Conservation (phyloP, 1,139 yeast genomes). For the Kodamaea fungicola region DNA sequence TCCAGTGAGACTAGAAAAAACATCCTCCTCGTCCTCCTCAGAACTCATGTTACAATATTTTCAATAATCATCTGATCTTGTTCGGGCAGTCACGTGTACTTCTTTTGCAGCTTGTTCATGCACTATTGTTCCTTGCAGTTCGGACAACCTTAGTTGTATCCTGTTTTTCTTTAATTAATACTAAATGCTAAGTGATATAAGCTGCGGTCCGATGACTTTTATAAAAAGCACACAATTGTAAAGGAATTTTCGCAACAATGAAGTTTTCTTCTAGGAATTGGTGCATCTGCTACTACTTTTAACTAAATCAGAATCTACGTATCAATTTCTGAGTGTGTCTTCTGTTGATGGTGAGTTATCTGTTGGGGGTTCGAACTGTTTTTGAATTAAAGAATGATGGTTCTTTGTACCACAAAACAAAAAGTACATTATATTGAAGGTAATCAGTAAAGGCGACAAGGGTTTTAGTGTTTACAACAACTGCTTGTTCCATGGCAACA, state of each 20-base stretch:
- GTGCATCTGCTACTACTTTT: slow-evolving; percentile 20
- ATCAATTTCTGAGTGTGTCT: slow-evolving; percentile 16
- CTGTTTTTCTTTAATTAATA: no score
- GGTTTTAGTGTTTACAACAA: slow-evolving; percentile 16
- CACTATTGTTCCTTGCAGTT: no score
- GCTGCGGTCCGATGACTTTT: no score
- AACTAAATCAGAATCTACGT: slow-evolving; percentile 21
- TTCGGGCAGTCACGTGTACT: no score
- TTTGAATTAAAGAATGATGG: slow-evolving; percentile 18
- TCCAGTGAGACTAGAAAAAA: no score
- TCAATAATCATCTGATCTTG: no score
- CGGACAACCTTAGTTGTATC: no score
- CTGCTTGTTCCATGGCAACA: slow-evolving; percentile 12
- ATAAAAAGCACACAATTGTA: no score
- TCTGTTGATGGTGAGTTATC: slow-evolving; percentile 11
- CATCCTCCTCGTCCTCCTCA: no score
- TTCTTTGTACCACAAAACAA: slow-evolving; percentile 19
- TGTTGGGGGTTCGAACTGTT: slow-evolving; percentile 15
- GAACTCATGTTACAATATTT: no score
- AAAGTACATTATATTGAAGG: slow-evolving; percentile 12
- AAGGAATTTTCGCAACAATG: neutral
- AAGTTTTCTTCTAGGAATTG: slow-evolving; percentile 16
- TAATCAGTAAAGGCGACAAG: slow-evolving; percentile 12
- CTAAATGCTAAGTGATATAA: no score
- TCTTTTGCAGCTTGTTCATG: no score